A percentile compares a stretch with the other conserved stretches of the same genome.
Evolutionary conservation across 352 stramenopile species (phyloP).

Genomic region (Elongisporangium prolatum): DNA sequence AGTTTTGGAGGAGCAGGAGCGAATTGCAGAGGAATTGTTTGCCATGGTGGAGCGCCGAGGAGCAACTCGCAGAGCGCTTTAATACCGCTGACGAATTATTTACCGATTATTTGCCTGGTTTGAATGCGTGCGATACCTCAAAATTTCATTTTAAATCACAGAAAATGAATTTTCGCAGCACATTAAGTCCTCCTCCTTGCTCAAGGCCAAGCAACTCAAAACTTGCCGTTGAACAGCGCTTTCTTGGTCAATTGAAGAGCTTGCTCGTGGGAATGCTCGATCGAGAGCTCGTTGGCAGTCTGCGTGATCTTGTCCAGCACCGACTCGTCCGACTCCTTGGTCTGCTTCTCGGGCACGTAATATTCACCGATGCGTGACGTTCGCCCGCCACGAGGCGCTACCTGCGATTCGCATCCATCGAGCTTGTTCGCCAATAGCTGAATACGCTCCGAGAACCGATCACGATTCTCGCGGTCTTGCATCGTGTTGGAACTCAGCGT

Average conservation of each 20-base stretch:
- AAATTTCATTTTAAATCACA: too few relatives aligned
- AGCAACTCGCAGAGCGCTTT: neutral
- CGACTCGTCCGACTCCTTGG: slow-evolving; percentile 71
- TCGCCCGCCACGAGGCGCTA: slow-evolving; percentile 47
- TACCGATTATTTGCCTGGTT: too few relatives aligned
- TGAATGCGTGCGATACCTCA: neutral
- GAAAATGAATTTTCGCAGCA: neutral
- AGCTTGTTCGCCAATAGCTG: slow-evolving; percentile 83
- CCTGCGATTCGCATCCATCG: slow-evolving; percentile 61
- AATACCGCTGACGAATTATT: neutral
- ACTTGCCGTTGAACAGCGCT: slow-evolving; percentile 81
- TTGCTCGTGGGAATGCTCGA: slow-evolving; percentile 80
- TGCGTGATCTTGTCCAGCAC: slow-evolving; percentile 85
- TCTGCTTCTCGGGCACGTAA: slow-evolving; percentile 83
- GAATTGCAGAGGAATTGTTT: slow-evolving; percentile 82
- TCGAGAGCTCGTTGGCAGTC: slow-evolving; percentile 80
- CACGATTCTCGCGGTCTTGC: slow-evolving; percentile 86
- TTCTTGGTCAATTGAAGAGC: slow-evolving; percentile 82
- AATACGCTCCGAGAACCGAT: slow-evolving; percentile 88
- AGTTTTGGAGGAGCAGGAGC: slow-evolving; percentile 72
- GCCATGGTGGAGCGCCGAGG: slow-evolving; percentile 64
- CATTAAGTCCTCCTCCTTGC: neutral
- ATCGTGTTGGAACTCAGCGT: slow-evolving; percentile 88
- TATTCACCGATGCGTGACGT: slow-evolving; percentile 80
- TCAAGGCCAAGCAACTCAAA: slow-evolving; percentile 16